phyloP scores from a whole-genome alignment of 1,284 basidiomycete species.

The Cutaneotrichosporon dermatis region DNA sequence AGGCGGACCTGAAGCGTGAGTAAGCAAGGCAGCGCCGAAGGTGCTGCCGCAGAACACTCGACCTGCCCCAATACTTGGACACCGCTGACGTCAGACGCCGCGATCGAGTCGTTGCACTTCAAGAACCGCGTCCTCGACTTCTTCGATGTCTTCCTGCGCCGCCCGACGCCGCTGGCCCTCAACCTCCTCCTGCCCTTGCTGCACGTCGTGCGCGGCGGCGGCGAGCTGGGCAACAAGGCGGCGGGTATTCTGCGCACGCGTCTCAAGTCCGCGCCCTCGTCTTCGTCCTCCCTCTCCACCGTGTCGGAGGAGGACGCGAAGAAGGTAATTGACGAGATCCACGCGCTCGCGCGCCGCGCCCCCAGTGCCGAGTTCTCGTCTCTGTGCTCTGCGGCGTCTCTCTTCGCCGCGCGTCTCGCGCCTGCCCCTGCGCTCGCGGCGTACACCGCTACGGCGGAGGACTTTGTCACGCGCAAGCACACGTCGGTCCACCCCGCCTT shows the following conservation, averaged over 20 bases:
- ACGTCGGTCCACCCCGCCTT: constrained; percentile 70
- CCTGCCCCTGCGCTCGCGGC: constrained; percentile 37
- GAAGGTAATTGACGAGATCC: constrained; percentile 62
- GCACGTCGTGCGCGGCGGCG: constrained; percentile 60
- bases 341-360: constrained; percentile 66
- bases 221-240: constrained; percentile 80
- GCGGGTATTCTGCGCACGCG: constrained; percentile 69
- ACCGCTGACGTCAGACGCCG: constrained; percentile 52
- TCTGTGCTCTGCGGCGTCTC: constrained; percentile 63
- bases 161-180: constrained; percentile 66
- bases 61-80: constrained; percentile 41
- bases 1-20: constrained; percentile 22
- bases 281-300: constrained; percentile 51
- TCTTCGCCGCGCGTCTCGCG: constrained; percentile 68
- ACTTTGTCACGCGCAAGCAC: constrained; percentile 76
- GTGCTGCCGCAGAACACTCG: constrained; percentile 4
- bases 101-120: constrained; percentile 76
- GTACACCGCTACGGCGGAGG: constrained; percentile 67
- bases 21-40: background rate
- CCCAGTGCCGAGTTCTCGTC: constrained; percentile 61
- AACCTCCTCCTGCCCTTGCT: constrained; percentile 71
- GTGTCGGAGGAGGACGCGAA: constrained; percentile 49
- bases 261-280: constrained; percentile 53
- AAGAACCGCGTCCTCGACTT: constrained; percentile 92
- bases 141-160: constrained; percentile 74